Conservation (phyloP, 2,329 filamentous ascomycete genomes). For the Scleromitrula shiraiana region DNA sequence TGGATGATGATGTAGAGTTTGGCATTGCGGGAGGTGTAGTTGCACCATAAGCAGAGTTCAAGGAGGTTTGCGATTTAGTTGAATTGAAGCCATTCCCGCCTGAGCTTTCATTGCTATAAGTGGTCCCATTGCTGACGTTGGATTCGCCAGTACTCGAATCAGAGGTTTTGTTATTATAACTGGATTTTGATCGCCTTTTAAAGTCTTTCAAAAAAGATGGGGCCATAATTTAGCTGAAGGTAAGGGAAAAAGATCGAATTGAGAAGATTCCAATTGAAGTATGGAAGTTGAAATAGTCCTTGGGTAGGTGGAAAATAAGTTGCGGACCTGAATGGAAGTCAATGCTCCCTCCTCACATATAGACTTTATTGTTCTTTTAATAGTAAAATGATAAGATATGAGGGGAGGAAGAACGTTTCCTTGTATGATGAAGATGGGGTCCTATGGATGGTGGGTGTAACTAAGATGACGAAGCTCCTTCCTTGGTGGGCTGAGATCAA, state of each 20-base stretch:
- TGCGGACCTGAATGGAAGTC: not conserved
- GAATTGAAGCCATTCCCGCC: slow-evolving; percentile 53
- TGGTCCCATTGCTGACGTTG: slow-evolving; percentile 23
- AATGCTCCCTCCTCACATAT: not conserved
- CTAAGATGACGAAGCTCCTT: slow-evolving; percentile 6
- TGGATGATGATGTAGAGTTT: slow-evolving; percentile 48
- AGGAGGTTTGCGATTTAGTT: slow-evolving; percentile 54
- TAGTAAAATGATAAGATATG: not conserved
- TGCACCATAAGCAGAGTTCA: slow-evolving; percentile 37
- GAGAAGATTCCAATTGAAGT: not conserved
- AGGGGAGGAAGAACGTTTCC: not conserved
- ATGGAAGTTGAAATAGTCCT: not conserved
- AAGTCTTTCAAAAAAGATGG: slow-evolving; percentile 67
- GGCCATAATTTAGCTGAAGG: slow-evolving; percentile 36
- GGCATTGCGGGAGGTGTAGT: slow-evolving; percentile 40
- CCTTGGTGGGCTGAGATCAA: not conserved
- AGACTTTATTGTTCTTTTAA: too few species aligned
- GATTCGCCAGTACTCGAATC: slow-evolving; percentile 35
- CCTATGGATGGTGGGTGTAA: too few species aligned
- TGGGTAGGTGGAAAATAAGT: not conserved
- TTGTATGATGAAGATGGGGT: too few species aligned
- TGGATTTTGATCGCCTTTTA: slow-evolving; percentile 67
- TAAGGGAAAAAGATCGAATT: not conserved
- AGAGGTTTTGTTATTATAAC: slow-evolving; percentile 59
- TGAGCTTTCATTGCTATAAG: slow-evolving; percentile 34